Percentiles rank a stretch among this genome's conserved stretches.
phyloP scores from a whole-genome alignment of 441 rosid species.

The Erodium texanum region DNA sequence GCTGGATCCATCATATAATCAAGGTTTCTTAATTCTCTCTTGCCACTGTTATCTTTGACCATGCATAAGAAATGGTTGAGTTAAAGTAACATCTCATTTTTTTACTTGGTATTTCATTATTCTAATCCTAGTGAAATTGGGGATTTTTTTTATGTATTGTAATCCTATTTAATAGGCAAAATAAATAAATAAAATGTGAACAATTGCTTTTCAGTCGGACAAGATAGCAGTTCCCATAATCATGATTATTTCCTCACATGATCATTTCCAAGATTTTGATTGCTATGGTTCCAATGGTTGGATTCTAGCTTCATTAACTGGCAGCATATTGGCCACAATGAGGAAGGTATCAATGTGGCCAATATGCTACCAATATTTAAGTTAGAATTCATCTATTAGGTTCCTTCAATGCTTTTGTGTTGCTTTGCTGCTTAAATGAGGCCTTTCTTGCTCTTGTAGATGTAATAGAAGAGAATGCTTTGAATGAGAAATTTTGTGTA shows the following conservation, averaged over 20 bases:
- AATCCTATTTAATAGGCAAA: too few species aligned
- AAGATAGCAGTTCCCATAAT: conserved; percentile 22
- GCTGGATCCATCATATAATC: conserved; percentile 43
- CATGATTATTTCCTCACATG: conserved; percentile 17
- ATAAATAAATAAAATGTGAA: too few species aligned
- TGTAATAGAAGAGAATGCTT: conserved; percentile 41
- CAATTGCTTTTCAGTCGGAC: conserved; percentile 24
- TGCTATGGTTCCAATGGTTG: not conserved
- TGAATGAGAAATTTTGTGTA: conserved; percentile 46
- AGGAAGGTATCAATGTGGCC: too few species aligned
- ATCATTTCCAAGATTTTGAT: not conserved
- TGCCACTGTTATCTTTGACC: not conserved
- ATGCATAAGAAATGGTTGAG: conserved; percentile 11
- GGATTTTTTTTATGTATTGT: too few species aligned
- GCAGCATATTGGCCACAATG: not conserved
- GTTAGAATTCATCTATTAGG: not conserved
- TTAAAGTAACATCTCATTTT: not conserved
- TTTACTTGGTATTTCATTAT: conserved; percentile 4
- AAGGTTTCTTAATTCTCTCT: conserved; percentile 16
- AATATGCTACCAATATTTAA: not conserved
- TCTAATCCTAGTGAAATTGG: too few species aligned
- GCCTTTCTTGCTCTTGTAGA: conserved; percentile 27
- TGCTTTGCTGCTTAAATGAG: not conserved
- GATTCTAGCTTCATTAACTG: not conserved
- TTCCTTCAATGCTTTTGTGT: not conserved